Base-by-base conservation (phyloP, 192 early-diverging fungal species). In the Jimgerdemannia flammicorona region DNA sequence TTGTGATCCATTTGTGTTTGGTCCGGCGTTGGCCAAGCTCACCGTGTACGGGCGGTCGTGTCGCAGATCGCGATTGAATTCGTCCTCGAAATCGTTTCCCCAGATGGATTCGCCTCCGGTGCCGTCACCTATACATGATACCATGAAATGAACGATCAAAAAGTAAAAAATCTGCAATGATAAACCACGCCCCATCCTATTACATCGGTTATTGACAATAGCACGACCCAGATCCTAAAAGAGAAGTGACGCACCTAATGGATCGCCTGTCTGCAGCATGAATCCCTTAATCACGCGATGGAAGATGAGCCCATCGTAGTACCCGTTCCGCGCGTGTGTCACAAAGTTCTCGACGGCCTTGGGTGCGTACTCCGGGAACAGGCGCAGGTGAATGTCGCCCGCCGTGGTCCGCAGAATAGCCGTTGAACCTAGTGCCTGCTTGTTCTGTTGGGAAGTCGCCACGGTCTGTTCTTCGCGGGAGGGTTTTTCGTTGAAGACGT, bases 401-500 rank as follows among this genome's bases (percentile, higher is more conserved):
- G 91, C 81, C 0, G 95, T 94, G 3, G 97, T 99, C 72, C 95
- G 95, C 4, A 99, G 44, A 43, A 95, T 91, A 3, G 95, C 96
- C 6, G 86, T 82, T 20, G 85, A 87, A 20, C 91, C 94, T 7
- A 93, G 84, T 17, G 86, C 71, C 40, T 87, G 87, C 65, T 92
- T 89, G 11, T 86, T 88, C 19, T 88, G 79, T 69, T 90, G 83
- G 0, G 85, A 81, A 1, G 90, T 80, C 0, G 97, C 96, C 49
- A 98, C 90, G 0, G 95, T 96, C 70, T 96, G 96, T 83, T 99
- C 98, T 77, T 98, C 96, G 42, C 94, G 87, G 0, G 96, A 94
- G 0, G 98, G 98, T 77, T 96, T 96, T 75, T 99, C 98, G 84
- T 99, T 99, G 77, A 97, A 99, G 44, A 98, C 90, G 85, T 99